These are phyloP conservation scores for Xylaria sp. DNA, from an alignment of 2,329 filamentous ascomycete genomes.

Conservation along the genomic window DNA sequence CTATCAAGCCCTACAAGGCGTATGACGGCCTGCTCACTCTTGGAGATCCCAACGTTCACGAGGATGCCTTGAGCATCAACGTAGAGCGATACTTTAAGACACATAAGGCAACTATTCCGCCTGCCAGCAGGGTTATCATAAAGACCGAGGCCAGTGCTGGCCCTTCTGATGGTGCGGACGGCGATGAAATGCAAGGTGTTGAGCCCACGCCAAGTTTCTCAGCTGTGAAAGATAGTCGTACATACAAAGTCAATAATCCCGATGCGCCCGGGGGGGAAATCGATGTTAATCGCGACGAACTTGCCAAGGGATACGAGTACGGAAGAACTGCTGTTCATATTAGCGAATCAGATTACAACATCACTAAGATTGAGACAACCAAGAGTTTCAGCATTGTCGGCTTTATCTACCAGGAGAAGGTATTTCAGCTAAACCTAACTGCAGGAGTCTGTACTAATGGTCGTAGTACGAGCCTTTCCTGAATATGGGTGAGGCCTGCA, in stretches of 20 bases:
- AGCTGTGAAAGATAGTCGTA: slow-evolving; percentile 78
- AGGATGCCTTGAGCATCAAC: slow-evolving; percentile 81
- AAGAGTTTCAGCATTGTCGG: slow-evolving; percentile 85
- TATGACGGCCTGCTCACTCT: slow-evolving; percentile 85
- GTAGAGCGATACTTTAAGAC: slow-evolving; percentile 93
- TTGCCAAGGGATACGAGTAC: slow-evolving; percentile 95
- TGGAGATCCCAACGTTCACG: slow-evolving; percentile 78
- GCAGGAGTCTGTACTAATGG: slow-evolving; percentile 38
- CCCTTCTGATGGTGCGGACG: slow-evolving; percentile 60
- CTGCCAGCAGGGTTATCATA: slow-evolving; percentile 80
- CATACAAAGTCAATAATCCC: slow-evolving; percentile 83
- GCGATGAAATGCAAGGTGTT: slow-evolving; percentile 61
- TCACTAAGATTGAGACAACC: slow-evolving; percentile 85
- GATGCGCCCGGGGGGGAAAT: slow-evolving; percentile 79
- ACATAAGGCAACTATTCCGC: slow-evolving; percentile 77
- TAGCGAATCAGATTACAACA: slow-evolving; percentile 83
- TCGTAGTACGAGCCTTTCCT: slow-evolving; percentile 82
- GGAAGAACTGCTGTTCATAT: slow-evolving; percentile 92
- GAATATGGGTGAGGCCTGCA: slow-evolving; percentile 81
- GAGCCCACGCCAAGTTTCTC: slow-evolving; percentile 65
- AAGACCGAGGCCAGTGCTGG: slow-evolving; percentile 59
- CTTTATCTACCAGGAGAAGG: slow-evolving; percentile 80
- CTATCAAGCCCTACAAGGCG: slow-evolving; percentile 77
- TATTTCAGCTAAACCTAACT: slow-evolving; percentile 51
- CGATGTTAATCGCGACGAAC: slow-evolving; percentile 82